These are phyloP conservation scores for Dipodascopsis tothii DNA, from an alignment of 805 yeast species.

Conservation along the genomic window DNA sequence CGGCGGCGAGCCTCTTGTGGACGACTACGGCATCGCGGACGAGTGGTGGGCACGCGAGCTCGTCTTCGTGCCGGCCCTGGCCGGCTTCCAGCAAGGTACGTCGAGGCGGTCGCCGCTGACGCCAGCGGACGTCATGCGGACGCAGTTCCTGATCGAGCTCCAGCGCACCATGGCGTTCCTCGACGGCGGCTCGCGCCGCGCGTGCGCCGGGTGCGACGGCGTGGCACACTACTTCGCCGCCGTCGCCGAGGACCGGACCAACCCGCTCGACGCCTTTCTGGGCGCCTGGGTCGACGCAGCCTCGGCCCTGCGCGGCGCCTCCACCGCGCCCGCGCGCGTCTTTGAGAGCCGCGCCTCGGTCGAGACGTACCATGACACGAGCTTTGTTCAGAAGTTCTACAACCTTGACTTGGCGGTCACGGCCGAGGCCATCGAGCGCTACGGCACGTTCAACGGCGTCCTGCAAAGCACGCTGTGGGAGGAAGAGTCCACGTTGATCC, in stretches of 20 bases:
- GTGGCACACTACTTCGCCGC: too few species aligned
- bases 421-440: constrained; percentile 3
- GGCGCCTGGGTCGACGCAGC: too few species aligned
- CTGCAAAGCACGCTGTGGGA: constrained; percentile 22
- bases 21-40: constrained; percentile 27
- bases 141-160: constrained; percentile 24
- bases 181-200: constrained; percentile 27
- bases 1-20: constrained; percentile 22
- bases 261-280: too few species aligned
- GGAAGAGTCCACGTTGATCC: constrained; percentile 15
- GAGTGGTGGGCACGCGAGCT: constrained; percentile 27
- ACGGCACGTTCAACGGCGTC: constrained; percentile 13
- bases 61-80: constrained; percentile 17
- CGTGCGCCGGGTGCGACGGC: constrained; percentile 21
- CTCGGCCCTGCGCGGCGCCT: too few species aligned
- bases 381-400: too few species aligned
- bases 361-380: too few species aligned
- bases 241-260: too few species aligned
- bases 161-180: constrained; percentile 31
- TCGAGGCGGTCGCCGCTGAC: constrained; percentile 1
- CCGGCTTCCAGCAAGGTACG: not conserved
- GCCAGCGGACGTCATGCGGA: constrained; percentile 5
- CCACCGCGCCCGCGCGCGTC: too few species aligned
- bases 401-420: constrained; percentile 15
- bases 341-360: too few species aligned